Evolutionary conservation across 2,329 filamentous ascomycete species (phyloP).

Genomic region (Alternaria solani): DNA sequence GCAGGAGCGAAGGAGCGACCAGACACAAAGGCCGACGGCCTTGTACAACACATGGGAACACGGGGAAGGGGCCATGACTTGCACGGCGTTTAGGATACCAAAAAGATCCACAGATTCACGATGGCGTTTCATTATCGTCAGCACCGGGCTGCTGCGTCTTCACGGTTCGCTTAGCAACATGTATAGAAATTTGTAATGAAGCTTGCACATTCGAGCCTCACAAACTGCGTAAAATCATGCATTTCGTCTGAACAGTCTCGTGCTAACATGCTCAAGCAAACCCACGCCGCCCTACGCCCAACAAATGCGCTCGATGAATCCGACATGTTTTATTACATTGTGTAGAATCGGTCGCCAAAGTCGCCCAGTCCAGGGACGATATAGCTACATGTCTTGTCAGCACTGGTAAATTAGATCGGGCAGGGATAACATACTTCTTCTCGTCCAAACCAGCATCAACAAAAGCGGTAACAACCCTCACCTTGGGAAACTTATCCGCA

Average conservation of each 20-base stretch:
- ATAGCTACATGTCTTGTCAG: conserved; percentile 67
- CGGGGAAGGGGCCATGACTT: conserved; percentile 18
- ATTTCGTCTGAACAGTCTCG: not conserved
- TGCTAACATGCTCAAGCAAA: conserved; percentile 19
- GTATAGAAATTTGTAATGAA: conserved; percentile 1
- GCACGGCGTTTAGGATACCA: conserved; percentile 40
- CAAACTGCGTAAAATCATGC: not conserved
- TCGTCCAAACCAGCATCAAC: conserved; percentile 96
- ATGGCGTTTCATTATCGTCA: conserved; percentile 12
- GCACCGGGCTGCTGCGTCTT: conserved; percentile 1
- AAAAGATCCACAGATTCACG: conserved; percentile 18
- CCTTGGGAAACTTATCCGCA: conserved; percentile 84
- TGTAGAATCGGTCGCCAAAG: conserved; percentile 96
- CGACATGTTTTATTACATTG: conserved; percentile 65
- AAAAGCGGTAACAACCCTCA: conserved; percentile 94
- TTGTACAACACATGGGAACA: conserved; percentile 25
- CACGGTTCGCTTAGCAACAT: conserved; percentile 5
- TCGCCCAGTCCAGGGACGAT: conserved; percentile 94
- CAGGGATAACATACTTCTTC: conserved; percentile 77
- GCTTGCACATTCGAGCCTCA: not conserved
- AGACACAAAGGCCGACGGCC: conserved; percentile 4
- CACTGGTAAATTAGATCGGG: not conserved
- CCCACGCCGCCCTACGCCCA: conserved; percentile 12
- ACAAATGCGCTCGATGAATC: conserved; percentile 16
- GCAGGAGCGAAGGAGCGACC: not conserved